These are phyloP conservation scores for Jatropha multifida DNA, from an alignment of 441 rosid species.

Conservation along the genomic window DNA sequence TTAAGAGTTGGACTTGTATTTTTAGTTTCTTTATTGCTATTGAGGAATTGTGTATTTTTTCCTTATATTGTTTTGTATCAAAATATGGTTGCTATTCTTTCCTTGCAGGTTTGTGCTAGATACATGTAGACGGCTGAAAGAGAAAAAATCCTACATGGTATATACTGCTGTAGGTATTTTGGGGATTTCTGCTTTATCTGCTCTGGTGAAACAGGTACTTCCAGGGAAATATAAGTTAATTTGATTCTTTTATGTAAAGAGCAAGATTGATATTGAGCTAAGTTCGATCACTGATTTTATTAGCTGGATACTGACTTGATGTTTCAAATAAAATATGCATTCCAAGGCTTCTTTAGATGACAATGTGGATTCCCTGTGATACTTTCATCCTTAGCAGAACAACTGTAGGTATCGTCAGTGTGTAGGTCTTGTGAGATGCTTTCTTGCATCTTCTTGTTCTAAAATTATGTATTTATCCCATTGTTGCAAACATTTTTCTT, in stretches of 20 bases:
- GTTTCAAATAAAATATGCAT: not conserved
- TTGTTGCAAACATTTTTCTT: not conserved
- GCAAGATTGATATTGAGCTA: not conserved
- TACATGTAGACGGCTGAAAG: conserved; percentile 74
- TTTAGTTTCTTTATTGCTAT: not conserved
- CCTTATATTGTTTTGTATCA: not conserved
- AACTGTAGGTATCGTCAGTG: not conserved
- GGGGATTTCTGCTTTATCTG: conserved; percentile 65
- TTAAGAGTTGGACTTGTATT: not conserved
- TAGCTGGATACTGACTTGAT: not conserved
- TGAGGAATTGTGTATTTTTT: not conserved
- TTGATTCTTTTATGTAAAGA: not conserved
- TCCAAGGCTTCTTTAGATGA: not conserved
- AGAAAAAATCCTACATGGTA: conserved; percentile 91
- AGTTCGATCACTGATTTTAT: not conserved
- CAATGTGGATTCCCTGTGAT: conserved; percentile 8
- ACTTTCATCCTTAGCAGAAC: not conserved
- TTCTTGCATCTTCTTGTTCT: conserved; percentile 6
- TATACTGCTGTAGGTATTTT: conserved; percentile 82
- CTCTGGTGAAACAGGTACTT: conserved; percentile 71
- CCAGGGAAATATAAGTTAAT: not conserved
- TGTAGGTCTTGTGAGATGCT: conserved; percentile 3
- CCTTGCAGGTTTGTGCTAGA: conserved; percentile 69
- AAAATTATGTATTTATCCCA: not conserved
- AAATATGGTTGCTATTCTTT: not conserved